Base-by-base conservation (phyloP, 371 early-diverging fungal genomes). In the Actinomortierella ambigua region DNA sequence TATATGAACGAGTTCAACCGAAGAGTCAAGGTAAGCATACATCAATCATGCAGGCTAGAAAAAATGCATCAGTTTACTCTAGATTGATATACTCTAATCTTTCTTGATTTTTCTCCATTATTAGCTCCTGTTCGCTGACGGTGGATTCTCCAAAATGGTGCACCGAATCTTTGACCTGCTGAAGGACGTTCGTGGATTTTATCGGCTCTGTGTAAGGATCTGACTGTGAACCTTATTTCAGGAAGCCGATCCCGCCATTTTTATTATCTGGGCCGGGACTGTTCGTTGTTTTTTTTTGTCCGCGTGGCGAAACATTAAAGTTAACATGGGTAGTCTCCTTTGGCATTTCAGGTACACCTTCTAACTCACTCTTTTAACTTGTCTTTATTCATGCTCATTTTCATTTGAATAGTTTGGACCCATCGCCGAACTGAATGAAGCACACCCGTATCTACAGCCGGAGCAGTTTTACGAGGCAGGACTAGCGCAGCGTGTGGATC, bases 181-280 rank as follows among this genome's bases (percentile, higher is more conserved):
- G 28, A 86, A 84, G 60, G 88, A 88, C 48, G 63, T 88, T 17
- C 78, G 89, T 27, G 68, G 78, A 55, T 82, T 88, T 68, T 85
- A 79, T 64, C 80, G 83, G 40, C 76, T 89, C 20, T 81, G 85
- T 60, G 90, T 88, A 84, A 68, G 83, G 78, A 9, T n/a, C 24
- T 58, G 7, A 6, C 26, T 8, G 24, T 13, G 40, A 11, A 40
- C 34, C 53, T 24, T 52, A 40, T 51, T 11, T 27, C 26, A 41
- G 11, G 7, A 15, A 41, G 18, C 24, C 44, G 11, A 15, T 13
- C 52, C 17, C 47, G 44, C 17, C n/a, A 6, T 47, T 13, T 50
- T 17, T 24, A 7, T 26, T 26, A 14, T 47, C 18, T n/a, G 18
- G 7, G 4, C 11, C 7, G 34, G 34, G 34, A 34, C 34, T 34